Conservation (phyloP, 768 basidiomycete species). For the Leccinum subtestaceum region DNA sequence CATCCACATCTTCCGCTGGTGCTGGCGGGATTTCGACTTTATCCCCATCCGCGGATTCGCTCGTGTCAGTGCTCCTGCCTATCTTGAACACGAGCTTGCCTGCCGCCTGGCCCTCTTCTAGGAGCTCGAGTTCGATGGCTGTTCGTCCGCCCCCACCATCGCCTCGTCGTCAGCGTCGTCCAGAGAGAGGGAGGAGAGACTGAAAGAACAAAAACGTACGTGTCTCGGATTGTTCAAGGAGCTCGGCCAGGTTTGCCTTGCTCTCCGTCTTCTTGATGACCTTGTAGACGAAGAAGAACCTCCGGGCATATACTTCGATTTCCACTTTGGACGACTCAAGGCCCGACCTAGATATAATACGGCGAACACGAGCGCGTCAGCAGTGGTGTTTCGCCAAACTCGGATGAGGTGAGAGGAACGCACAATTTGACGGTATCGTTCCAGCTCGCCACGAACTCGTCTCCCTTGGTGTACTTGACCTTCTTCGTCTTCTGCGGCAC, state of each 20-base stretch:
- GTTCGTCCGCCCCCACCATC: neutral
- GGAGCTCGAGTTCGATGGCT: slow-evolving; percentile 32
- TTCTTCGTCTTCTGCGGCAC: slow-evolving; percentile 29
- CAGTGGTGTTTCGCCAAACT: neutral
- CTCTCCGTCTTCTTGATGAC: slow-evolving; percentile 35
- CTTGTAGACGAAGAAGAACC: slow-evolving; percentile 34
- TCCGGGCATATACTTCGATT: slow-evolving; percentile 32
- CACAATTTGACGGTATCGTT: slow-evolving; percentile 26
- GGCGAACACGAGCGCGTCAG: neutral
- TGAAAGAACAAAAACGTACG: slow-evolving; percentile 18
- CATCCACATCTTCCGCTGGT: neutral
- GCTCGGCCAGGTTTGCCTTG: slow-evolving; percentile 30
- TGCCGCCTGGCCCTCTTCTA: slow-evolving; percentile 31
- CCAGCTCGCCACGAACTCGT: slow-evolving; percentile 32
- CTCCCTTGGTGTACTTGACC: slow-evolving; percentile 22
- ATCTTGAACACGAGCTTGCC: slow-evolving; percentile 30
- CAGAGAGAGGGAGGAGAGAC: neutral
- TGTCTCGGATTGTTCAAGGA: slow-evolving; percentile 31
- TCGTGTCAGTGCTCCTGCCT: slow-evolving; percentile 12
- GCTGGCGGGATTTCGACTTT: slow-evolving; percentile 2
- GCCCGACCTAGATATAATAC: slow-evolving; percentile 21
- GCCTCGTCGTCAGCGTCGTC: neutral
- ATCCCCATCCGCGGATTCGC: neutral
- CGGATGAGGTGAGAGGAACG: slow-evolving; percentile 2
- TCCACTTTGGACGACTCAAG: slow-evolving; percentile 33